These are phyloP conservation scores for Mycena sanguinolenta DNA, from an alignment of 768 basidiomycete genomes.

Conservation along the genomic window DNA sequence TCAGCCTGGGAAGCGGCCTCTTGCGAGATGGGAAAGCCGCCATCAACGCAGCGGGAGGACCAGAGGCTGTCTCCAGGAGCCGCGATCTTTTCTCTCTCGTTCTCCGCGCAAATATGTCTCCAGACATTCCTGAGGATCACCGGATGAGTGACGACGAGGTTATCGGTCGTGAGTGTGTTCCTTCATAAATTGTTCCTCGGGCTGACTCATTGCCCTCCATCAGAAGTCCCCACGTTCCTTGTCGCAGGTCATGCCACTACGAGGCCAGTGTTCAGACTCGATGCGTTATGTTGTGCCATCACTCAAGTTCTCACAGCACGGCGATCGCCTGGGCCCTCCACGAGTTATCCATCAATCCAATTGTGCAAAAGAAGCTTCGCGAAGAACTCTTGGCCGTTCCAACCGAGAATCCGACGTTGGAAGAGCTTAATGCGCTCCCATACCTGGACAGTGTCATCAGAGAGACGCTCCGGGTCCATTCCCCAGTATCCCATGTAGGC, in stretches of 20 bases:
- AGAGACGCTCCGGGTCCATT: conserved; percentile 18
- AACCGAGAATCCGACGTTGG: conserved; percentile 55
- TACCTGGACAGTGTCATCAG: conserved; percentile 29
- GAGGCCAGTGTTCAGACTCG: background rate
- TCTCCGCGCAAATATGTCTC: conserved; percentile 63
- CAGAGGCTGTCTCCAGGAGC: conserved; percentile 45
- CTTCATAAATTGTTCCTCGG: conserved; percentile 48
- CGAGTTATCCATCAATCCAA: conserved; percentile 50
- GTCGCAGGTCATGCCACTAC: conserved; percentile 30
- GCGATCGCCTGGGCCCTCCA: conserved; percentile 58
- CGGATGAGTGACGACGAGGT: conserved; percentile 62
- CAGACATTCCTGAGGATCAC: conserved; percentile 57
- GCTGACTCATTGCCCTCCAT: too few species aligned
- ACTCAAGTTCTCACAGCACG: background rate
- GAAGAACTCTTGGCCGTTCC: conserved; percentile 54
- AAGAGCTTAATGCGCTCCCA: conserved; percentile 49
- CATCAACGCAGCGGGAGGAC: background rate
- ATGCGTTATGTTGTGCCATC: fast-evolving
- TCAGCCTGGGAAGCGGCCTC: background rate
- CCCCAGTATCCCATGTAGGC: conserved; percentile 44
- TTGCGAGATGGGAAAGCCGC: conserved; percentile 9
- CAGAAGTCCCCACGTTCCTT: conserved; percentile 30
- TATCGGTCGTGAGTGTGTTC: conserved; percentile 55
- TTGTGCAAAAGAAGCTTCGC: conserved; percentile 57
- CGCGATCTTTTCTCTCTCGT: conserved; percentile 63